Evolutionary conservation across 306 rosid species (phyloP), one percentile per base, ranked within the genome.

Genomic region (Pyrus pyrifolia): DNA sequence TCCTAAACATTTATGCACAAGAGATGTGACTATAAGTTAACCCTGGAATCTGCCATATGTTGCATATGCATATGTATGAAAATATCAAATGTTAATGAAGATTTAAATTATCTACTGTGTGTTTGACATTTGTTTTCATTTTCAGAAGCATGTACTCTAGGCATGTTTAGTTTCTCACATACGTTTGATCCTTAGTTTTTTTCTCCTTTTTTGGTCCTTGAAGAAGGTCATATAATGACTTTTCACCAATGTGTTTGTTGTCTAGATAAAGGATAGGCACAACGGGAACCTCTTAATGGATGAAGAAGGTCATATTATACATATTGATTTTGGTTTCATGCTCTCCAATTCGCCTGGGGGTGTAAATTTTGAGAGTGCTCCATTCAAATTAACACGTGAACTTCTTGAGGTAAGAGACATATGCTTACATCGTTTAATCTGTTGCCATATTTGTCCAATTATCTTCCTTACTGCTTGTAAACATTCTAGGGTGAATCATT

Each of bases 341-440:
- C 99, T 96, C 74, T 96, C 98, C 52, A 96, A 96, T 80, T 96
- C 99, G 60, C 99, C 99, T 51, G 99, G 99, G 29, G 99, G 99
- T 68, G 99, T 96, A 71, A 96, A 96, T 86, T 96, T 96, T 83
- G 99, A 96, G 85, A 96, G 99, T 77, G 98, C 99, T 59, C 99
- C 99, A 67, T 96, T 96, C 84, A 96, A 96, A 84, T 87, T 96
- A 76, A 91, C 97, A 27, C 97, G 99, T 18, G 99, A 96, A 77
- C 96, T 96, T 82, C 93, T 96, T 40, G 99, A 96, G 97, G 99
- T 96, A 85, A 68, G 63, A 42, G 51, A 58, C 12, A 6, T 2
- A 52, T 17, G 68, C 45, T 67, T 18, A 45, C 13, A 8, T 52
- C 66, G 45, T 19, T 58, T 15, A 40, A 14, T 33, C 31, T 33